Percentiles rank a stretch among this genome's conserved stretches.
Evolutionary conservation across 2,329 filamentous ascomycete species (phyloP).

Genomic region (Nigrospora osmanthi): DNA sequence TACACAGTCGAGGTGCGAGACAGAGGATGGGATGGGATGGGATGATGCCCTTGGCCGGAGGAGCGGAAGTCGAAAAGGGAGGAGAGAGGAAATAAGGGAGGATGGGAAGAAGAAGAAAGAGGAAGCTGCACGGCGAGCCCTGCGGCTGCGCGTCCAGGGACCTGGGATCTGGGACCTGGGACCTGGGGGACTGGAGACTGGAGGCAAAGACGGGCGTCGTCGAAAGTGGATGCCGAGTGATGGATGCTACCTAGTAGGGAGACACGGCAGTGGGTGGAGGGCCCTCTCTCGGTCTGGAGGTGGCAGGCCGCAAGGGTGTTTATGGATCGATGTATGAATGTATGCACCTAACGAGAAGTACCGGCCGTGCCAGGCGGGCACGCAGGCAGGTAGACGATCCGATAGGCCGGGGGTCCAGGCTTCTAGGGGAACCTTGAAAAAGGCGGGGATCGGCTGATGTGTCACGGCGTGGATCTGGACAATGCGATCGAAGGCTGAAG

Average conservation of each 20-base stretch:
- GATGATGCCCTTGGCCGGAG: too few species aligned
- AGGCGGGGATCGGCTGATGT: constrained; percentile 3
- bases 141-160: too few species aligned
- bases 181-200: too few species aligned
- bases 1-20: neutral
- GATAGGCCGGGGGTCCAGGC: neutral
- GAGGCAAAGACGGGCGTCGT: too few species aligned
- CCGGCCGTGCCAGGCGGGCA: neutral
- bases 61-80: neutral
- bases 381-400: neutral
- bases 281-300: too few species aligned
- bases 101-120: neutral
- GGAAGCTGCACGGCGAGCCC: too few species aligned
- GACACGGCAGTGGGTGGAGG: too few species aligned
- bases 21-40: neutral
- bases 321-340: neutral
- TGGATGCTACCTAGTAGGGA: too few species aligned
- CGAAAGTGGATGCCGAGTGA: too few species aligned
- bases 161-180: too few species aligned
- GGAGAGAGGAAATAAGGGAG: neutral
- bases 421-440: neutral
- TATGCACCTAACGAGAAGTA: neutral
- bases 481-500: too few species aligned
- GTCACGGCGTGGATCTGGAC: neutral
- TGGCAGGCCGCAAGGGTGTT: too few species aligned